phyloP scores from a whole-genome alignment of 2,329 filamentous ascomycete genomes.

The Venturia aucupariae region DNA sequence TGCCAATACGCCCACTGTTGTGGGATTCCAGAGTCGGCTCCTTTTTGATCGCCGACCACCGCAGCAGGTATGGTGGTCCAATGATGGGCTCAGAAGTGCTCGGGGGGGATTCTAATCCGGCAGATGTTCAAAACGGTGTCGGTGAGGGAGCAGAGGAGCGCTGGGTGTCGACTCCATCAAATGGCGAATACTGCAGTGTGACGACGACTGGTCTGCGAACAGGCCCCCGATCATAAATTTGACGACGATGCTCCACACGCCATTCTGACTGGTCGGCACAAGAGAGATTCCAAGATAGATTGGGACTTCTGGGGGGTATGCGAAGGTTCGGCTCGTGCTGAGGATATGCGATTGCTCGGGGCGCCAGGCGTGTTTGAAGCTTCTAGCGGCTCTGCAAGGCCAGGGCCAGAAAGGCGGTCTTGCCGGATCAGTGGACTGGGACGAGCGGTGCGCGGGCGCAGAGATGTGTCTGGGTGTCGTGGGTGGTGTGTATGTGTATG shows the following conservation, averaged over 20 bases:
- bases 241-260: conserved; percentile 1
- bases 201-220: neutral
- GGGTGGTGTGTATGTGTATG: too few relatives aligned
- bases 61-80: neutral
- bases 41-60: conserved; percentile 4
- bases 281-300: neutral
- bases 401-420: too few relatives aligned
- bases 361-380: neutral
- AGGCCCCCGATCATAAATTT: conserved; percentile 3
- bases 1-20: neutral
- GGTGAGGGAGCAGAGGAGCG: neutral
- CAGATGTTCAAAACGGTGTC: neutral
- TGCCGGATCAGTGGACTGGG: neutral
- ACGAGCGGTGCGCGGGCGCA: neutral
- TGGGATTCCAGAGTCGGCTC: neutral
- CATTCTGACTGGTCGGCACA: neutral
- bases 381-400: neutral
- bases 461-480: neutral
- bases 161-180: neutral
- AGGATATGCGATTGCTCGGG: neutral
- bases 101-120: neutral
- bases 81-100: neutral
- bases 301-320: neutral
- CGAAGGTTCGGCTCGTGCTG: conserved; percentile 2
- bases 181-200: conserved; percentile 3